Conservation (phyloP, 2,329 filamentous ascomycete species). For the Fusarium neocosmosporiellum region DNA sequence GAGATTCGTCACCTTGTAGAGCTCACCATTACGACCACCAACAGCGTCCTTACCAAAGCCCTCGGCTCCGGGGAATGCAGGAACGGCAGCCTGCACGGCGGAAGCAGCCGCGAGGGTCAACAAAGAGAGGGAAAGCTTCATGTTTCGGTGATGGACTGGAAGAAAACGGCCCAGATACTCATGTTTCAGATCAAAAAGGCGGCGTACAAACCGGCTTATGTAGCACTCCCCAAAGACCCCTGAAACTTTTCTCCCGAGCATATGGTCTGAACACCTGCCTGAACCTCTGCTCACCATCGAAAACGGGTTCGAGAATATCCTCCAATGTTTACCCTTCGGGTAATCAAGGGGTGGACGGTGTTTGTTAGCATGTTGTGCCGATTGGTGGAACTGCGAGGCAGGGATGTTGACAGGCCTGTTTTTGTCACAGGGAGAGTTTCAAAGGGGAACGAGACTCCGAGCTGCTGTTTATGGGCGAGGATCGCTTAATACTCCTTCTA, state of each 20-base stretch:
- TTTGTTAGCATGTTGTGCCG: neutral
- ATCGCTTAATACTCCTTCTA: neutral
- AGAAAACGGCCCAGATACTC: neutral
- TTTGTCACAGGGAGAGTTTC: constrained; percentile 1
- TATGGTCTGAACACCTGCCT: neutral
- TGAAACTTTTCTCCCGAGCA: neutral
- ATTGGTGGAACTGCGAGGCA: constrained; percentile 1
- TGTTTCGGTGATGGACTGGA: neutral
- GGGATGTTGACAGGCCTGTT: neutral
- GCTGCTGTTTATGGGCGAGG: neutral
- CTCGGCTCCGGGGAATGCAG: constrained; percentile 53
- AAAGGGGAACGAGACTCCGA: neutral
- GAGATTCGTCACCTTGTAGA: constrained; percentile 52
- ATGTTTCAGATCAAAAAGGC: neutral
- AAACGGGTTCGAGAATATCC: neutral
- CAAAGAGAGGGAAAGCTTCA: neutral
- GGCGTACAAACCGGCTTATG: constrained; percentile 9
- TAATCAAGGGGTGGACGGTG: neutral
- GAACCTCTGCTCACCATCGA: neutral
- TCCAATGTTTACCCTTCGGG: neutral
- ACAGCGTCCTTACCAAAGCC: constrained; percentile 44
- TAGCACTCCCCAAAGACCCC: neutral
- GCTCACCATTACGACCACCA: constrained; percentile 50
- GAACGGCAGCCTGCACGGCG: constrained; percentile 16
- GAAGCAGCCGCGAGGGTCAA: constrained; percentile 2